These are phyloP conservation scores for Remersonia thermophila DNA, from an alignment of 2,329 filamentous ascomycete genomes.

Conservation along the genomic window DNA sequence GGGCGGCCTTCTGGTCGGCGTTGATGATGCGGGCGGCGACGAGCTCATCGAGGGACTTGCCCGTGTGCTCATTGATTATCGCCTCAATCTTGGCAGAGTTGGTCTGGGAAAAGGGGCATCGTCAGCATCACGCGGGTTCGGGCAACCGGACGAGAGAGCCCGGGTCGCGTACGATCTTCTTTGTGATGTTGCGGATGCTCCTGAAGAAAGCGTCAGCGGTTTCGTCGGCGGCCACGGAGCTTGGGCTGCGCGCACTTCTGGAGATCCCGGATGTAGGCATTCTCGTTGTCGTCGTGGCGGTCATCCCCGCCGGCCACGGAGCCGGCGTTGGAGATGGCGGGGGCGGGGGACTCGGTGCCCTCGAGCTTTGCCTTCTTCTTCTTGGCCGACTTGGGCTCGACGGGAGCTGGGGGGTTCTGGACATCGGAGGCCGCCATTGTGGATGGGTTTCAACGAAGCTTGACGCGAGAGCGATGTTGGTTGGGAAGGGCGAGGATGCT, in stretches of 20 bases:
- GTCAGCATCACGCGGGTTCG: slow-evolving; percentile 5
- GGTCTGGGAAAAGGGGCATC: slow-evolving; percentile 31
- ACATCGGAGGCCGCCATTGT: slow-evolving; percentile 52
- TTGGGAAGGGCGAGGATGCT: not conserved
- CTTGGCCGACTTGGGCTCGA: slow-evolving; percentile 53
- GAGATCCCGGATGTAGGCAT: slow-evolving; percentile 72
- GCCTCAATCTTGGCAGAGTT: slow-evolving; percentile 61
- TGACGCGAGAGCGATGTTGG: not conserved
- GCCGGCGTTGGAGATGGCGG: slow-evolving; percentile 32
- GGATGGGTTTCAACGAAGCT: slow-evolving; percentile 1
- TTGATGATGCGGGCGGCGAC: slow-evolving; percentile 64
- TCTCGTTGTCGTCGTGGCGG: slow-evolving; percentile 53
- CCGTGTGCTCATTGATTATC: slow-evolving; percentile 56
- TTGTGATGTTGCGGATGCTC: slow-evolving; percentile 81
- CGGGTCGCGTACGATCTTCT: slow-evolving; percentile 67
- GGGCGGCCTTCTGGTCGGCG: slow-evolving; percentile 63
- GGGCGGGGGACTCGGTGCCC: slow-evolving; percentile 43
- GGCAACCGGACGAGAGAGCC: not conserved
- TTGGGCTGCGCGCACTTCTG: slow-evolving; percentile 55
- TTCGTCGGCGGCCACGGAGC: not conserved
- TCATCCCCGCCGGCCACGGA: slow-evolving; percentile 38
- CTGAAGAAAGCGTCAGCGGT: slow-evolving; percentile 31
- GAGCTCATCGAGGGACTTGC: slow-evolving; percentile 60
- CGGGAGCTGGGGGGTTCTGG: slow-evolving; percentile 48
- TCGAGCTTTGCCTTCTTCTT: slow-evolving; percentile 54